These are phyloP conservation scores for Globisporangium sylvaticum DNA, from an alignment of 352 stramenopile genomes.

Conservation along the genomic window DNA sequence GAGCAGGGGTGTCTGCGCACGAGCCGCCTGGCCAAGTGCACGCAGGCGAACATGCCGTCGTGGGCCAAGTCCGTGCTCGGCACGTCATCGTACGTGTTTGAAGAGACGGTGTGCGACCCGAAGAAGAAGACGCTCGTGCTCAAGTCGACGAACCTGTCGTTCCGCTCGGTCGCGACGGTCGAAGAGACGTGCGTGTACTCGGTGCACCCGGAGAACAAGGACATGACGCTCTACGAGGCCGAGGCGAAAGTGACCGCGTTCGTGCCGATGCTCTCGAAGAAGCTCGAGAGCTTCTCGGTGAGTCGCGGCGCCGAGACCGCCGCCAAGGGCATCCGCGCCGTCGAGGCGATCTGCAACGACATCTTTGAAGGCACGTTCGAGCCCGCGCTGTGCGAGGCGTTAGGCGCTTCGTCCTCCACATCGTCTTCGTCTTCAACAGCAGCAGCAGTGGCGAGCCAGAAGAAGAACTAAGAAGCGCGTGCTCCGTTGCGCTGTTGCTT, in stretches of 20 bases:
- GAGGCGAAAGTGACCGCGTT: constrained; percentile 81
- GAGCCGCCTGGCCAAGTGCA: constrained; percentile 67
- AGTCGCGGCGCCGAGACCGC: constrained; percentile 68
- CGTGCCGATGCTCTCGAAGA: constrained; percentile 73
- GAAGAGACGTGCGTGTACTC: constrained; percentile 86
- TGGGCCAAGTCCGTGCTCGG: constrained; percentile 69
- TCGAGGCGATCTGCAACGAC: constrained; percentile 81
- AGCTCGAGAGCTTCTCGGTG: constrained; percentile 79
- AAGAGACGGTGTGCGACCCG: constrained; percentile 76
- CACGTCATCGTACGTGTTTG: constrained; percentile 75
- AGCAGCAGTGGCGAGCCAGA: not conserved
- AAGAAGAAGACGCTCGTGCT: constrained; percentile 59
- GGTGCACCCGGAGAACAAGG: constrained; percentile 47
- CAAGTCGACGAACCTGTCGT: constrained; percentile 79
- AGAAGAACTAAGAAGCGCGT: not conserved
- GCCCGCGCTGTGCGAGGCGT: constrained; percentile 56
- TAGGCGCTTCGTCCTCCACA: constrained; percentile 53
- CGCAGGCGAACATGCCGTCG: constrained; percentile 67
- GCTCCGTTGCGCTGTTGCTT: not conserved
- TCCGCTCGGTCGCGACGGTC: constrained; percentile 71
- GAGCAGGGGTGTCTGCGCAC: constrained; percentile 59
- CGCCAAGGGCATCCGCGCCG: constrained; percentile 71
- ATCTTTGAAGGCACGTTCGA: constrained; percentile 84
- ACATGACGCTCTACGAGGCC: constrained; percentile 62
- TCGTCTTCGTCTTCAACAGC: not conserved